phyloP scores from a whole-genome alignment of 345 rosid genomes.

The Citrus trifoliata region DNA sequence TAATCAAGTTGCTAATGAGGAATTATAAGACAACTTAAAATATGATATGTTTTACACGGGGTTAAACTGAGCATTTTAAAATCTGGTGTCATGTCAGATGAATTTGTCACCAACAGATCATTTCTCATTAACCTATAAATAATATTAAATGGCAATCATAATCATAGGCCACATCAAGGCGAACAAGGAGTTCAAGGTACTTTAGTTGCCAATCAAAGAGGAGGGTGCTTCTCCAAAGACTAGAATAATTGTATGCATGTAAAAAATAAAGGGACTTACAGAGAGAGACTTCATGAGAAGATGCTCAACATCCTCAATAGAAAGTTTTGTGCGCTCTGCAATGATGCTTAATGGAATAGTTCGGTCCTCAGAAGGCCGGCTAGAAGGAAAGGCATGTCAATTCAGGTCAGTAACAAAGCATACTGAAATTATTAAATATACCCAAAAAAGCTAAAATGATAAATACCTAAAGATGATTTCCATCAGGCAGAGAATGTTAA shows the following conservation, averaged over 20 bases:
- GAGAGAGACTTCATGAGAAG: constrained; percentile 98
- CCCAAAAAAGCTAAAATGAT: not conserved
- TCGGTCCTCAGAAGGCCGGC: constrained; percentile 98
- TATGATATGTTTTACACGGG: not conserved
- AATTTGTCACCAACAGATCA: not conserved
- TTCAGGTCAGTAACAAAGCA: constrained; percentile 10
- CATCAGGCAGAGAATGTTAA: constrained; percentile 94
- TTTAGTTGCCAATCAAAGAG: not conserved
- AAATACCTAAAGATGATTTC: constrained; percentile 95
- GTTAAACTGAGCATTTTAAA: not conserved
- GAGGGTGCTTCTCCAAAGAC: not conserved
- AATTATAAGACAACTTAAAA: not conserved
- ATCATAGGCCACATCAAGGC: not conserved
- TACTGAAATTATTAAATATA: not conserved
- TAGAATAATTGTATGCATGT: not conserved
- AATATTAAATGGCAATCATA: not conserved
- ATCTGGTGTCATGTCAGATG: not conserved
- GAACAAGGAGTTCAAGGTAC: not conserved
- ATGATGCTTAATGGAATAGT: constrained; percentile 82
- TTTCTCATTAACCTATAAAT: not conserved
- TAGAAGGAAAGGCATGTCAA: constrained; percentile 26
- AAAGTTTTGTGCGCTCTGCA: constrained; percentile 88
- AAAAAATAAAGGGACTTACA: constrained; percentile 48
- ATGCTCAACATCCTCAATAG: constrained; percentile 87
- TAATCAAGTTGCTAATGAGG: not conserved